Evolutionary conservation across 2,329 filamentous ascomycete genomes (phyloP).

Genomic region (Colletotrichum camelliae): DNA sequence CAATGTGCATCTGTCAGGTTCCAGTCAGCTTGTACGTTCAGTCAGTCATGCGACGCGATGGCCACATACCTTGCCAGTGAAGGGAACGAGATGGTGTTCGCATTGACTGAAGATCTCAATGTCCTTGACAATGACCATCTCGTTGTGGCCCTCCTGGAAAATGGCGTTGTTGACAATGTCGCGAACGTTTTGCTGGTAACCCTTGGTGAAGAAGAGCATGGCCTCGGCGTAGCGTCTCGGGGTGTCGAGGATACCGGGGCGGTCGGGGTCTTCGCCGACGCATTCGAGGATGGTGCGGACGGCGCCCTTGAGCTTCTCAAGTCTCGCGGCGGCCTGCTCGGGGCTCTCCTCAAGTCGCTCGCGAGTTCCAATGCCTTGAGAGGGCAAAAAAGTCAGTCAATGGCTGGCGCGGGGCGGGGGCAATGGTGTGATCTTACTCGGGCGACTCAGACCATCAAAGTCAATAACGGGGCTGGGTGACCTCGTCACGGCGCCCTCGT

Average conservation of each 20-base stretch:
- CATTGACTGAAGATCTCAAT: slow-evolving; percentile 95
- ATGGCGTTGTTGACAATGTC: slow-evolving; percentile 94
- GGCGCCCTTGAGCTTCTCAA: slow-evolving; percentile 65
- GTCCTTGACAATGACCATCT: slow-evolving; percentile 97
- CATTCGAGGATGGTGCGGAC: slow-evolving; percentile 72
- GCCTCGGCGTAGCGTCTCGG: slow-evolving; percentile 94
- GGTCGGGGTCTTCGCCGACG: slow-evolving; percentile 70
- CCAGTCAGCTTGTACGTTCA: neutral
- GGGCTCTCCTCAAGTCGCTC: slow-evolving; percentile 63
- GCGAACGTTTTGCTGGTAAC: slow-evolving; percentile 92
- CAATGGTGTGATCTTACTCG: slow-evolving; percentile 43
- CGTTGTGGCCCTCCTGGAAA: slow-evolving; percentile 96
- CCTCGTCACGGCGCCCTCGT: slow-evolving; percentile 31
- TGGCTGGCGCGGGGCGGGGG: neutral
- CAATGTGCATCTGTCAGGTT: slow-evolving; percentile 86
- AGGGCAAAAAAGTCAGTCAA: slow-evolving; percentile 21
- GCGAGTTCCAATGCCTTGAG: slow-evolving; percentile 66
- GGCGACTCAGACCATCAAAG: slow-evolving; percentile 65
- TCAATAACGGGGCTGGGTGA: slow-evolving; percentile 60
- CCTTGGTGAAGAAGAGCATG: slow-evolving; percentile 94
- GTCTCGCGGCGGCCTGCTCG: slow-evolving; percentile 54
- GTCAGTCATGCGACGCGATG: neutral
- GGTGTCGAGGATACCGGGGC: slow-evolving; percentile 68
- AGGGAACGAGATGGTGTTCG: slow-evolving; percentile 97
- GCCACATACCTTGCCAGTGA: slow-evolving; percentile 81